phyloP scores from a whole-genome alignment of 2,329 filamentous ascomycete genomes.

The Samsoniella hepiali region DNA sequence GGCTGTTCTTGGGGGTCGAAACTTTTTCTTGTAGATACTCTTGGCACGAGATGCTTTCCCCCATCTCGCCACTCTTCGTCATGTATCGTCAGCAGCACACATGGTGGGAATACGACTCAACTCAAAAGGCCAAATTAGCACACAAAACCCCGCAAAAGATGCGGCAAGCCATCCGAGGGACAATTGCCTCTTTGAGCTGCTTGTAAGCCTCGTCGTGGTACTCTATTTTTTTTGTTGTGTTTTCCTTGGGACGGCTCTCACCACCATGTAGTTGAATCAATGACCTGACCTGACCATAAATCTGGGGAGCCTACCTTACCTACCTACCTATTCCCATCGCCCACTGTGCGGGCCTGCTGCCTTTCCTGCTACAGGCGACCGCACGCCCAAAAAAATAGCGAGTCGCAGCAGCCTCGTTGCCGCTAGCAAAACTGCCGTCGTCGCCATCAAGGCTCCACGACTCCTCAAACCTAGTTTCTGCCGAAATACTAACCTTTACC shows the following conservation, averaged over 20 bases:
- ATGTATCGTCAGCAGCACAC: neutral
- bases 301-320: neutral
- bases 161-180: slow-evolving; percentile 14
- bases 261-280: neutral
- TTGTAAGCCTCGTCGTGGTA: neutral
- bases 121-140: slow-evolving; percentile 16
- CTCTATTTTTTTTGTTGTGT: neutral
- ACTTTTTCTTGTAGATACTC: no score
- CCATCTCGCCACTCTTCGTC: neutral
- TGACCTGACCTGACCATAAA: neutral
- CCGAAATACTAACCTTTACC: neutral
- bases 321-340: neutral
- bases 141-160: slow-evolving; percentile 12
- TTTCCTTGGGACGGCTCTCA: neutral
- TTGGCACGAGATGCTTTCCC: no score
- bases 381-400: neutral
- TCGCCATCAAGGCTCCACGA: no score
- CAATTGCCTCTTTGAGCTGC: slow-evolving; percentile 12
- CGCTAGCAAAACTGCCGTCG: neutral
- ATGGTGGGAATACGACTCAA: neutral
- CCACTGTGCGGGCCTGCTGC: neutral
- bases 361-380: neutral
- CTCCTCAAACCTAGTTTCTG: neutral
- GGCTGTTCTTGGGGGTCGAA: no score
- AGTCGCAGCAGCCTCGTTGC: neutral